Conservation (phyloP, 108 stramenopile genomes). For the Epithemia pelagica region DNA sequence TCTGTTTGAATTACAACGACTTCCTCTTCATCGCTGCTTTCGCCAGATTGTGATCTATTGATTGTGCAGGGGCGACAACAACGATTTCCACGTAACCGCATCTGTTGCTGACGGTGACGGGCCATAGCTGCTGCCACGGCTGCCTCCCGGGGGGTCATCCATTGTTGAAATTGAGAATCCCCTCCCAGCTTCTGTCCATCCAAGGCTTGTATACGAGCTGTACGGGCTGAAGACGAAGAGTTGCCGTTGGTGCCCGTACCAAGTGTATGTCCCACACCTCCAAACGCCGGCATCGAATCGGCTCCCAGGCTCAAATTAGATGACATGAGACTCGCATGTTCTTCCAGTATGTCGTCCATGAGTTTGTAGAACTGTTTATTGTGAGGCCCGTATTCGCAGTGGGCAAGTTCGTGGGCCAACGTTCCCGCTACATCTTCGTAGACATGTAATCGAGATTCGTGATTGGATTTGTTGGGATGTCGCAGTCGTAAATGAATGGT, state of each 20-base stretch:
- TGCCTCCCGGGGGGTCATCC: slow-evolving; percentile 11
- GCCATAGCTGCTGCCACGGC: slow-evolving; percentile 28
- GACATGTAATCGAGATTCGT: slow-evolving; percentile 14
- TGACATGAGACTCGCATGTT: slow-evolving; percentile 41
- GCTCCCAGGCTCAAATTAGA: slow-evolving; percentile 18
- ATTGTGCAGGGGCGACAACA: slow-evolving; percentile 38
- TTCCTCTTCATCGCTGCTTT: slow-evolving; percentile 8
- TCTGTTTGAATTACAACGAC: neutral
- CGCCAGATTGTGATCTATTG: slow-evolving; percentile 16
- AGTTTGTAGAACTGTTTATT: slow-evolving; percentile 57
- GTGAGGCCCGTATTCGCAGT: slow-evolving; percentile 54
- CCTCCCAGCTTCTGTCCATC: slow-evolving; percentile 33
- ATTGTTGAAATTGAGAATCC: slow-evolving; percentile 7
- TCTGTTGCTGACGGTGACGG: slow-evolving; percentile 24
- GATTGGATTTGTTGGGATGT: slow-evolving; percentile 19
- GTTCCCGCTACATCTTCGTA: slow-evolving; percentile 74
- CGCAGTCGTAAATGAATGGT: slow-evolving; percentile 72
- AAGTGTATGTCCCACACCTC: slow-evolving; percentile 14
- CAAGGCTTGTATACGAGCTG: slow-evolving; percentile 4
- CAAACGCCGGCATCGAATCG: slow-evolving; percentile 34
- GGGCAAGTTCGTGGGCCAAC: slow-evolving; percentile 78
- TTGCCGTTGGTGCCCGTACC: neutral
- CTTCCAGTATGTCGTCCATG: slow-evolving; percentile 78
- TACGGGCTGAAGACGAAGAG: neutral
- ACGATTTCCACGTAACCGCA: slow-evolving; percentile 23